Evolutionary conservation across 2,329 filamentous ascomycete genomes (phyloP), one percentile per base, ranked within the genome.

Genomic region (Coccinonectria pachysandricola): DNA sequence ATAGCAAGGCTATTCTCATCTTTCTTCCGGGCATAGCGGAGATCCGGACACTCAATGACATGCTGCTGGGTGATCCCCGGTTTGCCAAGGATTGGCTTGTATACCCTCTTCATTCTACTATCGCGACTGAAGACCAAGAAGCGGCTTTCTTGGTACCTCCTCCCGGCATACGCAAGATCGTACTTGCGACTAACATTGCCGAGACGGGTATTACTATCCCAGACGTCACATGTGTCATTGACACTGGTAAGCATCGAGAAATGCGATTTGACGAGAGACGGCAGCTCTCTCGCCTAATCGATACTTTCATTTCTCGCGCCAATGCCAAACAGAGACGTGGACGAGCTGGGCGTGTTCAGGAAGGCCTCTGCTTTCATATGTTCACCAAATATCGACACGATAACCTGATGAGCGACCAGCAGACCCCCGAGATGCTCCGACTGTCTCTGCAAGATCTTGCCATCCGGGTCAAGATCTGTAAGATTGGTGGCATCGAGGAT

Each of bases 161-260:
- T 1, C 68, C 66, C 3, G 88, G 88, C 1, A 66, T 76, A 30
- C 73, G 87, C 36, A 98, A 98, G 59, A 91, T 98, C 37, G 88
- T 98, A 2, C 69, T 98, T 28, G 87, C 91, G 2, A 98, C 91
- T 9, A 98, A 98, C 49, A 98, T 98, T 52, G 91, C 91, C 4
- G 91, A 98, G 54, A 98, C 91, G 1, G 91, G 91, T 61, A 94
- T 98, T 48, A 98, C 91, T 0, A 98, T 98, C 39, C 91, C 91
- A 1, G 91, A 98, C 50, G 84, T 98, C 15, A 96, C 91, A 1
- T 94, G 87, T 43, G 91, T 98, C 23, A 81, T 98, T 32, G 91
- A 98, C 53, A 87, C 86, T 1, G 91, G 91, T 30, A 96, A 94
- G 54, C 88, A 96, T 55, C 86, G 92, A 40, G 88, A 94, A 54